Evolutionary conservation across 768 basidiomycete species (phyloP), one percentile per base, ranked within the genome.

Genomic region (Tulasnella sp.): DNA sequence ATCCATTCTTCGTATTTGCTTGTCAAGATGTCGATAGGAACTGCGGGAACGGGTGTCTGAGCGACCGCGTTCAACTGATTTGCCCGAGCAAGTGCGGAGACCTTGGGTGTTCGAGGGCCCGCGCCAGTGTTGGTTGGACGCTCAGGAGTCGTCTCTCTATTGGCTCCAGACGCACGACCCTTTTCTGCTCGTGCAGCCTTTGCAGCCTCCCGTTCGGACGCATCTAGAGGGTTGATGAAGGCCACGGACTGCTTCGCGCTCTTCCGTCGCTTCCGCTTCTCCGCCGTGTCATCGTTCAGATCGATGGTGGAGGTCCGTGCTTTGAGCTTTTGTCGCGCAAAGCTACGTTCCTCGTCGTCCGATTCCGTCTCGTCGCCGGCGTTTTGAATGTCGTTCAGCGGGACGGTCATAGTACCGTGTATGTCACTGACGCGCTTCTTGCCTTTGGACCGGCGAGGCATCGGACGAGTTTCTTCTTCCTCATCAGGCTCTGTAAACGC

Each of bases 1-100:
- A 99, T 98, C 96, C 96, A 98, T 69, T 98, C 92, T 68, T 99
- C 96, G 65, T 84, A 96, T 64, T 92, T 96, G 36, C 82, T 84
- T 70, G 76, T 88, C 80, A 88, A 87, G n/a, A 91, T 78, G 62
- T 93, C 87, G 62, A 83, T 70, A 0, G 84, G 65, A 17, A 68
- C 65, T 12, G 57, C 59, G 7, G 67, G 69, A 7, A 49, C 58
- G 15, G 58, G 59, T 39, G 61, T 49, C 45, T 61, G 17, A 62
- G 64, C 63, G 21, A 62, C 60, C 11, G 60, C 32, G n/a, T 58
- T 61, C 12, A 62, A 43, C 17, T 61, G 60, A 34, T 58, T 61
- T 3, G 61, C 62, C 3, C 62, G 57, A 11, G 61, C 64, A 2
- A 67, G 63, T 1, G 66, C 62, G 36, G 64, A 64, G n/a, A 66